Evolutionary conservation across 2,329 filamentous ascomycete genomes (phyloP), one percentile per base, ranked within the genome.

Genomic region (Cordyceps fumosorosea): DNA sequence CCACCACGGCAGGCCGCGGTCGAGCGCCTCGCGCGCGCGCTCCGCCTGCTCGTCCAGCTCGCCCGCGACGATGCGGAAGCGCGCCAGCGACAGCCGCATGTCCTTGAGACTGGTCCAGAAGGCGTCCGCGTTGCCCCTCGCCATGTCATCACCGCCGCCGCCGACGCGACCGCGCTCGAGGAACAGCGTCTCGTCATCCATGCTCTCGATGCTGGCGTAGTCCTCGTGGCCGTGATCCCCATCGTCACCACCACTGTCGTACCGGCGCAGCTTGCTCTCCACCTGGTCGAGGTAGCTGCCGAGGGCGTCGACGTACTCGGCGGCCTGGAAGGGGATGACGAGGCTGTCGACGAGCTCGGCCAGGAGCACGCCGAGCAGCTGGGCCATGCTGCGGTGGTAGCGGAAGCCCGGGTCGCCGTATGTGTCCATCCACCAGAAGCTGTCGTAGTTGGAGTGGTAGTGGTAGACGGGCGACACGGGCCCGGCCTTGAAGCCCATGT

Each of bases 361-460:
- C 1, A 85, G 78, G 24, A 87, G 76, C 48, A 90, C 71, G 20
- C 82, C 84, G 51, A 88, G 80, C 14, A 93, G 72, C 70, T 89
- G 87, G 2, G 88, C 81, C 77, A 87, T 84, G 54, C 87, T 79
- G 64, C 80, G 73, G 73, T 91, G 89, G 69, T 91, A 90, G 52
- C 81, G 77, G 62, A 85, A 87, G 24, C 80, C 83, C 2, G 80
- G 80, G 69, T 96, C 93, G 48, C 90, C 91, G 65, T 84, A 95
- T 26, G 82, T 84, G 60, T 87, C 82, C 90, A 96, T 96, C 92
- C 93, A 96, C 74, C 89, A 80, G 73, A 92, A 95, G 69, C 87
- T 91, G 73, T 96, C 92, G 74, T 96, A 96, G 78, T 96, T 96
- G 72, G 87, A 88, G 76, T 96, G 92, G 74, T 96, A 96, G 69